Base-by-base conservation (phyloP, 371 early-diverging fungal genomes). In the Caulochytrium protostelioides region DNA sequence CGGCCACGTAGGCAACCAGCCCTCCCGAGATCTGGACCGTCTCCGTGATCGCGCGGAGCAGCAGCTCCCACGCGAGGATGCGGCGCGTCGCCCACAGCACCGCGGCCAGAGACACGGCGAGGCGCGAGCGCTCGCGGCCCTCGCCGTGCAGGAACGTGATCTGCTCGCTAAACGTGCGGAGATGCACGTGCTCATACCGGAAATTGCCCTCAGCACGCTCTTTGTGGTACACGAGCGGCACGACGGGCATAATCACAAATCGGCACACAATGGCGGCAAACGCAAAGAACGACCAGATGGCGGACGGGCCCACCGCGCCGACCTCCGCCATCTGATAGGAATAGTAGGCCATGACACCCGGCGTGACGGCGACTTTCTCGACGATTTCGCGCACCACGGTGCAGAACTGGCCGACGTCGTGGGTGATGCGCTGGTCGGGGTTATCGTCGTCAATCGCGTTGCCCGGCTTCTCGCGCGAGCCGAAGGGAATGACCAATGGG, bases 351-450 rank as follows among this genome's bases (percentile, higher is more conserved):
- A 84, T 62, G 28, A 84, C 55, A 24, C 74, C 21, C 5, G 91
- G 91, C 7, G 74, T 59, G 28, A 84, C 65, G 10, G 81, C 55
- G 9, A 79, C 47, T 12, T 67, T 57, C 15, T 77, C 59, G n/a
- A 76, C 40, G 20, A 82, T 65, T 13, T 62, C 46, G 3, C 66
- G 57, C 9, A 74, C 34, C 26, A 69, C 35, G 9, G 22, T 64
- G 6, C 80, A 39, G 28, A 90, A 66, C 38, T 75, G 74, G 41
- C 80, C 83, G 9, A 82, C 64, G 49, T 90, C 91, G 45, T 83
- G 83, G 4, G 86, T 65, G 28, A 86, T 80, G 6, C 87, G 74
- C 50, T 84, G 85, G 46, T 90, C 87, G 2, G 56, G 55, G 31
- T 59, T 59, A 3, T 75, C 75, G 29, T 32, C 17, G 15, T 15